A percentile compares a stretch with the other conserved stretches of the same genome.
Conservation (phyloP, 139 green algal genomes). For the Marvania coccoides region DNA sequence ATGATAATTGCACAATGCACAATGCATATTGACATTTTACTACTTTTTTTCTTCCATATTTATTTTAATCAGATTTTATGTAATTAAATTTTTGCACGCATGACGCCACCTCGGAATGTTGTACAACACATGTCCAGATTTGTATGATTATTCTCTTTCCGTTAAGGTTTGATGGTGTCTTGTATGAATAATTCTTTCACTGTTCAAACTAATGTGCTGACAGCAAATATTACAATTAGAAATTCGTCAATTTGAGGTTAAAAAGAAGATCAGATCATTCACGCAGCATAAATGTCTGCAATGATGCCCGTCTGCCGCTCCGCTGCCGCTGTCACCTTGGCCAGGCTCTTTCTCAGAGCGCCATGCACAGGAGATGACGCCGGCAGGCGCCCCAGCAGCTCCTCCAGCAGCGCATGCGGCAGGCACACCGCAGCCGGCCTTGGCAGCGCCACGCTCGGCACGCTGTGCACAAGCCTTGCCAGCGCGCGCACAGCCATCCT, state of each 20-base stretch:
- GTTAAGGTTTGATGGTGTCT: neutral
- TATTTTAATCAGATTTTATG: neutral
- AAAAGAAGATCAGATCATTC: neutral
- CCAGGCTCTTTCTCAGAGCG: neutral
- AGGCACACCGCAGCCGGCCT: conserved; percentile 9
- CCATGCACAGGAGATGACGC: neutral
- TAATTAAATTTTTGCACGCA: too few species aligned
- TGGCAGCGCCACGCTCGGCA: conserved; percentile 18
- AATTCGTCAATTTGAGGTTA: neutral
- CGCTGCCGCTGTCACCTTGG: neutral
- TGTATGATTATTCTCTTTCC: too few species aligned
- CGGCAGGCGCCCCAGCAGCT: conserved; percentile 4
- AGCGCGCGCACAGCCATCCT: conserved; percentile 20
- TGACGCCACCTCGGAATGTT: too few species aligned
- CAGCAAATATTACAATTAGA: too few species aligned
- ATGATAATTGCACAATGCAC: too few species aligned
- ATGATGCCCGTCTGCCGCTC: neutral
- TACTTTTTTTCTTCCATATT: too few species aligned
- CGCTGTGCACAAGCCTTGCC: neutral
- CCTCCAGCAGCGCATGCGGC: conserved; percentile 11
- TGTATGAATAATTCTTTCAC: neutral
- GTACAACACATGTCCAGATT: too few species aligned
- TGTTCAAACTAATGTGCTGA: neutral
- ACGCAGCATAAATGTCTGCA: conserved; percentile 2
- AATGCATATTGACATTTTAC: too few species aligned